Evolutionary conservation across 1,284 basidiomycete species (phyloP), one percentile per base, ranked within the genome.

Genomic region (Coriolopsis trogii): DNA sequence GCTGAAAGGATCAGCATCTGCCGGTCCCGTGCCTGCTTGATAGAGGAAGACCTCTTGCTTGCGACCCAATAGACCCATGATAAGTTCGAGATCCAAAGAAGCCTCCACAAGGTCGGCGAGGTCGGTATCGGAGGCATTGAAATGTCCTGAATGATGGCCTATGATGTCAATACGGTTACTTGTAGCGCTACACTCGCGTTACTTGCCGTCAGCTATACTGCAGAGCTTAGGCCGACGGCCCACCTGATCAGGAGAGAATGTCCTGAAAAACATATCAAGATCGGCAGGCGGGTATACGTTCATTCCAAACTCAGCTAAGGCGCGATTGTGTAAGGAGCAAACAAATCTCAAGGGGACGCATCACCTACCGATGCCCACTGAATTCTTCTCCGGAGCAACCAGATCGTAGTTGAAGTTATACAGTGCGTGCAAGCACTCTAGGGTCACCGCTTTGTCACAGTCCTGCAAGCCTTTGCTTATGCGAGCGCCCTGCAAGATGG

Each of bases 31-130:
- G 51, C 46, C 49, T 46, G 28, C 49, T 16, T 55, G 46, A 26
- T 47, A 49, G 13, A 55, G 28, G 6, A n/a, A 25, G 78, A 44
- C 79, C 74, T 21, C 71, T 74, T 18, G 72, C 61, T 70, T 64
- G 2, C 61, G 65, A 47, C 77, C 75, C 6, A 76, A 59, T 13
- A 81, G 67, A 8, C 60, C 62, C 70, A 81, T 79, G 5, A 64
- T 68, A 54, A 79, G 81, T 54, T 82, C 63, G 2, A 82, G 63
- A 52, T 81, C 81, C 13, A 85, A 71, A 53, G 80, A 66, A 21
- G 75, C 74, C 60, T 85, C 83, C 40, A 69, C 75, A 42, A 78
- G 58, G 76, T 78, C 58, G 69, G 56, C 52, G n/a, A n/a, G n/a
- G n/a, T n/a, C n/a, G n/a, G n/a, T n/a, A n/a, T n/a, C 75, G 72